Base-by-base conservation (phyloP, 768 basidiomycete species). In the Naganishia vaughanmartiniae region DNA sequence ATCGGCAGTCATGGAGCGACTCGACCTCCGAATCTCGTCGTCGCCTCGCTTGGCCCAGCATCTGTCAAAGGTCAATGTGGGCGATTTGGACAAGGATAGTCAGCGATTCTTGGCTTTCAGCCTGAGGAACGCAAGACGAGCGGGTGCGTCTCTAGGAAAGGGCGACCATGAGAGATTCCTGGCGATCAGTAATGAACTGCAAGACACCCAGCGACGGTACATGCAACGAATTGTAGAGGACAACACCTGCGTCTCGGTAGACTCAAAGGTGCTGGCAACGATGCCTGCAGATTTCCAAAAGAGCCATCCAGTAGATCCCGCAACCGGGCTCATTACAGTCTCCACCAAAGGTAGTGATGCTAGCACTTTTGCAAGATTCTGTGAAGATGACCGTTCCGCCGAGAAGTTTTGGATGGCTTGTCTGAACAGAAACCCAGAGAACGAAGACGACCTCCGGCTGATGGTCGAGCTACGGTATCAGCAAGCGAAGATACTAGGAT, bases 401-500 rank as follows among this genome's bases (percentile, higher is more conserved):
- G 26, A 48, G 5, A 28, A 66, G 26, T 21, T 34, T 17, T 39
- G 14, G 11, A 68, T 36, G 36, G 34, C 34, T 31, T 24, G n/a
- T 26, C 30, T 12, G 10, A 68, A 26, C 31, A 11, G 28, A 6
- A 33, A 31, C 6, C 67, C 67, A 11, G 55, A 15, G 3, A 68
- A 68, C 67, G 54, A 55, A 36, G 26, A 39, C 4, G 54, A 56
- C 19, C 24, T 68, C 2, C 24, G 46, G 36, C n/a, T 15, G 12
- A 68, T 57, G 36, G 26, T 68, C 3, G 54, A 55, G 21, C 11
- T 55, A 4, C 31, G 54, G 4, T 33, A 39, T 19, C n/a, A 55
- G n/a, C 28, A 57, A 28, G 67, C 67, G 14, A 46, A 48, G 12
- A 4, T 68, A 2, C 30, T 68, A 2, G 67, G 67, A 19, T 68